Conservation (phyloP, 1,284 basidiomycete species). For the Thecaphora thlaspeos region DNA sequence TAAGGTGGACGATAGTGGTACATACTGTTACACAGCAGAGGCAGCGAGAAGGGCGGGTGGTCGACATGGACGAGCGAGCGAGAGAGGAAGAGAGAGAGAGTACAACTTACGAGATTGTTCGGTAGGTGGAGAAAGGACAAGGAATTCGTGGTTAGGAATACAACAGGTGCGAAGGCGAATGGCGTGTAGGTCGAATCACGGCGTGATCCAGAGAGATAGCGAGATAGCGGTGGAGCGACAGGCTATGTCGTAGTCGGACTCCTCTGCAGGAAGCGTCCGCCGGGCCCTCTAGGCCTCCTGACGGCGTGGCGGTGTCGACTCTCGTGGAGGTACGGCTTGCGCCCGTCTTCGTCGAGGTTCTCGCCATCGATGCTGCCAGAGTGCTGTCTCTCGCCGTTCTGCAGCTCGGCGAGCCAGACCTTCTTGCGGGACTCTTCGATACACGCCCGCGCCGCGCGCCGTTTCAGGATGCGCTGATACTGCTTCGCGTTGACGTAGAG, state of each 20-base stretch:
- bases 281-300: conserved; percentile 90
- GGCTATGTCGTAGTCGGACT: conserved; percentile 2
- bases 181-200: too few relatives aligned
- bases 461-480: conserved; percentile 54
- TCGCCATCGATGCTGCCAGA: conserved; percentile 21
- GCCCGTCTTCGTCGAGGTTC: conserved; percentile 42
- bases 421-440: conserved; percentile 51
- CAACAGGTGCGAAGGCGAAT: too few relatives aligned
- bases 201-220: too few relatives aligned
- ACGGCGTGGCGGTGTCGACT: conserved; percentile 97
- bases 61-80: too few relatives aligned
- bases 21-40: too few relatives aligned
- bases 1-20: too few relatives aligned
- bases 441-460: conserved; percentile 46
- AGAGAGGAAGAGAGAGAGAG: too few relatives aligned
- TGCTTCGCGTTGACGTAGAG: conserved; percentile 57
- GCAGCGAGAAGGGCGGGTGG: too few relatives aligned
- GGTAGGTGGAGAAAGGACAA: too few relatives aligned
- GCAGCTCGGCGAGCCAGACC: conserved; percentile 34
- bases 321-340: conserved; percentile 91
- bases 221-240: neutral
- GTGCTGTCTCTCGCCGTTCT: conserved; percentile 28
- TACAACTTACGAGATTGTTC: too few relatives aligned
- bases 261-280: conserved; percentile 77
- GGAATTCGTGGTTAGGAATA: too few relatives aligned